Conservation (phyloP, 768 basidiomycete species). For the Mycena albidolilacea region DNA sequence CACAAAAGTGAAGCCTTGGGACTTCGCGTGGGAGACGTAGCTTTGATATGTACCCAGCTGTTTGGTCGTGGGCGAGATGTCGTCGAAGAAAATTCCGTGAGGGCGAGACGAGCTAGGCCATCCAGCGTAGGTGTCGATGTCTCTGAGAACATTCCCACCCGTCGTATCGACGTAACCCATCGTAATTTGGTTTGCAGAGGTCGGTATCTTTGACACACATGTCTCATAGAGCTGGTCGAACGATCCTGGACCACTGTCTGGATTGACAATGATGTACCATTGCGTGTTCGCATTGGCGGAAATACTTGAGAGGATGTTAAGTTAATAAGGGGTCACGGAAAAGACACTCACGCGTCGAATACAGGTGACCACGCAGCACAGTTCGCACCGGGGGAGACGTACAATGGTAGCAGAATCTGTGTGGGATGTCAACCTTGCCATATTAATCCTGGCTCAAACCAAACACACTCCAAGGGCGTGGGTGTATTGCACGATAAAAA, state of each 20-base stretch:
- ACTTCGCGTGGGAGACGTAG: constrained; percentile 29
- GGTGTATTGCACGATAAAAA: neutral
- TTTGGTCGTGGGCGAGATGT: constrained; percentile 14
- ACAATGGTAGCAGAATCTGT: constrained; percentile 26
- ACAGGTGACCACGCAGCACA: constrained; percentile 34
- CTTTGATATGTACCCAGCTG: constrained; percentile 17
- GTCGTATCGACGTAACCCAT: constrained; percentile 26
- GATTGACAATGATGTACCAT: constrained; percentile 32
- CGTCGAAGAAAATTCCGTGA: constrained; percentile 28
- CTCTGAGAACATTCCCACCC: neutral
- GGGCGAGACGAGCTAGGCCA: constrained; percentile 30
- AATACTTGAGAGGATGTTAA: constrained; percentile 12
- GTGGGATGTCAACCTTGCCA: neutral
- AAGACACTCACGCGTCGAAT: constrained; percentile 18
- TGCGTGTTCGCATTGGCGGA: constrained; percentile 14
- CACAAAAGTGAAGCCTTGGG: constrained; percentile 33
- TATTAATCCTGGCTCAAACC: neutral
- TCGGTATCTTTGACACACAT: constrained; percentile 12
- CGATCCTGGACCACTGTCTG: neutral
- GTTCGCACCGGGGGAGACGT: constrained; percentile 27
- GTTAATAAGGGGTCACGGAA: neutral
- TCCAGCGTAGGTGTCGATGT: constrained; percentile 28
- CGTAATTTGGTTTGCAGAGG: constrained; percentile 8
- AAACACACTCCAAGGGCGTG: neutral
- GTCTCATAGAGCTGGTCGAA: constrained; percentile 3